phyloP scores from a whole-genome alignment of 1,139 yeast species.

The Taphrina flavorubra region DNA sequence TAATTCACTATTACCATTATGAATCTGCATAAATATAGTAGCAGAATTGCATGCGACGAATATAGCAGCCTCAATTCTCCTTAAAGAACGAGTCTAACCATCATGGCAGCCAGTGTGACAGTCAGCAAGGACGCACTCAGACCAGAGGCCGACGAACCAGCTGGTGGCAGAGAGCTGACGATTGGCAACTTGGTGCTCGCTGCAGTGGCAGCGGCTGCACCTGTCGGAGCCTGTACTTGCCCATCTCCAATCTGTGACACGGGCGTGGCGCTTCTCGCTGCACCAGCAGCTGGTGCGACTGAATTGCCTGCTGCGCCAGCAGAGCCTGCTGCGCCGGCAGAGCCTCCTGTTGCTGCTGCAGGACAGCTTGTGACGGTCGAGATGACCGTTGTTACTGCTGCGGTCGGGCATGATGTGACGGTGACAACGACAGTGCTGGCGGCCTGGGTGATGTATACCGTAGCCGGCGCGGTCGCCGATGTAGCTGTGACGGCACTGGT shows the following conservation, averaged over 20 bases:
- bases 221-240: conserved; percentile 15
- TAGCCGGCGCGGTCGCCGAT: not conserved
- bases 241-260: conserved; percentile 21
- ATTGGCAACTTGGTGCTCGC: conserved; percentile 1
- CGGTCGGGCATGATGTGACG: conserved; percentile 4
- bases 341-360: conserved; percentile 1
- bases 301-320: too few species aligned
- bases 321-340: not conserved
- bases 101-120: conserved; percentile 1
- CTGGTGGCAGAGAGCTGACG: not conserved
- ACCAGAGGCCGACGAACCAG: conserved; percentile 12
- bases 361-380: conserved; percentile 17
- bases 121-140: conserved; percentile 4
- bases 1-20: too few species aligned
- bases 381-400: conserved; percentile 2
- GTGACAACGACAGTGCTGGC: conserved; percentile 8
- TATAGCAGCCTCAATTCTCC: too few species aligned
- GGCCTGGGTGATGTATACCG: conserved; percentile 7
- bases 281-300: not conserved
- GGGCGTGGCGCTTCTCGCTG: conserved; percentile 10
- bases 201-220: conserved; percentile 4
- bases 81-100: not conserved
- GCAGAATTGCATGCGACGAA: too few species aligned
- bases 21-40: too few species aligned
- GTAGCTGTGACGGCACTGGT: conserved; percentile 5